These are phyloP conservation scores for Erysimum cheiri DNA, from an alignment of 441 rosid species.

Conservation along the genomic window DNA sequence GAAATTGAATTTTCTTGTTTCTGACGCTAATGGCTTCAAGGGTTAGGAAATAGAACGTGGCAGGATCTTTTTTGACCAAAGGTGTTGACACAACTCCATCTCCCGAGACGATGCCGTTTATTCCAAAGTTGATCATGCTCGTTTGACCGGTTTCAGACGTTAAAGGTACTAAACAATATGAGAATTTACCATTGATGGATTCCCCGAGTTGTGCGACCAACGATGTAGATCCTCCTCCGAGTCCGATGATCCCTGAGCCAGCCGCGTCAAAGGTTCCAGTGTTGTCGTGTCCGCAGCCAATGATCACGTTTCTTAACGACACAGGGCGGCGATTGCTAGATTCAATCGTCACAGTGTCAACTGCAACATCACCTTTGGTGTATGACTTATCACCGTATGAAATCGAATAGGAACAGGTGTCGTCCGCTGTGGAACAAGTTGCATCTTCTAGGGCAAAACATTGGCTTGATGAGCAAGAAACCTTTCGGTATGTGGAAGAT, in stretches of 20 bases:
- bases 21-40: conserved; percentile 52
- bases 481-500: conserved; percentile 45
- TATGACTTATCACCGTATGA: conserved; percentile 47
- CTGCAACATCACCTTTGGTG: conserved; percentile 43
- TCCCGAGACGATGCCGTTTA: conserved; percentile 27
- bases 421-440: conserved; percentile 8
- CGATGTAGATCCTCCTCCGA: conserved; percentile 46
- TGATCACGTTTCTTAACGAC: conserved; percentile 2
- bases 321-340: conserved; percentile 33
- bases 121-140: conserved; percentile 51
- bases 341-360: conserved; percentile 45
- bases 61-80: neutral
- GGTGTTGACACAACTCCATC: conserved; percentile 51
- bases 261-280: conserved; percentile 35
- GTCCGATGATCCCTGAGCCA: conserved; percentile 48
- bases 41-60: conserved; percentile 40
- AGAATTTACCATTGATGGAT: conserved; percentile 44
- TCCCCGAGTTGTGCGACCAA: conserved; percentile 46
- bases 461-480: conserved; percentile 43
- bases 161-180: conserved; percentile 54
- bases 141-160: neutral
- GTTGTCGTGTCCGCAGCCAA: conserved; percentile 56
- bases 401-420: conserved; percentile 36
- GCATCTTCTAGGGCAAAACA: conserved; percentile 9
- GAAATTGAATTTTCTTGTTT: conserved; percentile 4